phyloP scores from a whole-genome alignment of 1,284 basidiomycete species.

The Cystobasidium pallidum region DNA sequence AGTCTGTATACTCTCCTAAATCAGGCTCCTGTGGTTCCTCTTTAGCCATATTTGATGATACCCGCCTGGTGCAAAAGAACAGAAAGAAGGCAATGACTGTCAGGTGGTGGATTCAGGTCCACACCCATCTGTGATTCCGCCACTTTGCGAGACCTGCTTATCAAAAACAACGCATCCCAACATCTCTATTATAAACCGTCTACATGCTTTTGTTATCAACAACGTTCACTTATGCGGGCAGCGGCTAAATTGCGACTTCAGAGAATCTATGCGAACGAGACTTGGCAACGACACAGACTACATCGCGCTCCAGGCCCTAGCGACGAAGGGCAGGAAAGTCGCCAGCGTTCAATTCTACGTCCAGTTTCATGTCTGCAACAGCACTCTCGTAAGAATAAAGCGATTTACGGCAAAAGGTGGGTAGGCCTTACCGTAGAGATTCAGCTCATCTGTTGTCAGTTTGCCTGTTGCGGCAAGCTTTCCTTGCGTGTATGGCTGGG shows the following conservation, averaged over 20 bases:
- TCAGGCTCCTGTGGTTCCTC: slow-evolving; percentile 54
- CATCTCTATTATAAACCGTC: too few species aligned
- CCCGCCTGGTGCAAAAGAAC: neutral
- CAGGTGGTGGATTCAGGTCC: too few species aligned
- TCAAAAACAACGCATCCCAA: too few species aligned
- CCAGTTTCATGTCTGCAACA: slow-evolving; percentile 27
- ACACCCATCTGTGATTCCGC: too few species aligned
- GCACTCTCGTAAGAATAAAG: neutral
- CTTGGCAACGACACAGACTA: too few species aligned
- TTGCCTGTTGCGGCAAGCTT: slow-evolving; percentile 54
- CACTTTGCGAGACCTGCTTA: too few species aligned
- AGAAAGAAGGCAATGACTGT: too few species aligned
- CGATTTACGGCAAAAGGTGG: neutral
- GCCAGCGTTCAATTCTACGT: slow-evolving; percentile 31
- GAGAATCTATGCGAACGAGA: too few species aligned
- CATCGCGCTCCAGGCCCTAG: neutral
- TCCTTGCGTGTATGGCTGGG: slow-evolving; percentile 54
- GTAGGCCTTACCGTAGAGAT: slow-evolving; percentile 17
- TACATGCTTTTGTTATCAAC: neutral
- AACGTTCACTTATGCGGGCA: neutral
- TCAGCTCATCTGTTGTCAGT: slow-evolving; percentile 53
- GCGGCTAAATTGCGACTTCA: too few species aligned
- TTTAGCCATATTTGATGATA: slow-evolving; percentile 41
- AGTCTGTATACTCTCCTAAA: slow-evolving; percentile 46
- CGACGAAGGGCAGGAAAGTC: slow-evolving; percentile 27